These are phyloP conservation scores for Termitomyces sp. DNA, from an alignment of 768 basidiomycete genomes.

Conservation along the genomic window DNA sequence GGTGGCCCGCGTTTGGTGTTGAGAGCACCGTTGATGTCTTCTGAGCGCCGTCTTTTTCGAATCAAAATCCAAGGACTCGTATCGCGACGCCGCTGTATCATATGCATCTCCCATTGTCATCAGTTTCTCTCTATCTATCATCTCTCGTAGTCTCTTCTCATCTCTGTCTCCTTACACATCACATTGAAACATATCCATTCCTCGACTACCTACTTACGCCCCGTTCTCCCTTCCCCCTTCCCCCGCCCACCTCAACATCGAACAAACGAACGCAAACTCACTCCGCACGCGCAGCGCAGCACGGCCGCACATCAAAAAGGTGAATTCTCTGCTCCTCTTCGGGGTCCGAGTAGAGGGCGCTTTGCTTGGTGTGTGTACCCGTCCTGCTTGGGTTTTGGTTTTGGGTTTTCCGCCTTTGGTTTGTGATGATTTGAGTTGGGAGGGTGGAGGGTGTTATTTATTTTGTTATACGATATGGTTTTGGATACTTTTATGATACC, in stretches of 20 bases:
- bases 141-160: slow-evolving; percentile 1
- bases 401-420: no score
- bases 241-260: neutral
- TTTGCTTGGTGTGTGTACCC: neutral
- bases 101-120: neutral
- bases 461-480: no score
- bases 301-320: slow-evolving; percentile 1
- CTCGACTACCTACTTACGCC: no score
- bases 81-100: neutral
- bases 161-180: neutral
- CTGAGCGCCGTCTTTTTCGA: neutral
- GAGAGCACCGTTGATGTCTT: neutral
- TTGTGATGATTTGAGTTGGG: no score
- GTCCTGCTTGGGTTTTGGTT: no score
- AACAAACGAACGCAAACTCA: neutral
- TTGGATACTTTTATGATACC: no score
- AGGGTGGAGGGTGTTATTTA: no score
- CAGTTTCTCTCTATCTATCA: neutral
- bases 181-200: neutral
- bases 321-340: slow-evolving; percentile 19
- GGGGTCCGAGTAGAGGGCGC: slow-evolving; percentile 12
- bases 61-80: neutral
- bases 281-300: neutral
- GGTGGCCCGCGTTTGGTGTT: slow-evolving; percentile 4
- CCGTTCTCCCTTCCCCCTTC: neutral